A percentile compares a stretch with the other conserved stretches of the same genome.
phyloP scores from a whole-genome alignment of 75 land plant genomes.

The Chamaecyparis obtusa region DNA sequence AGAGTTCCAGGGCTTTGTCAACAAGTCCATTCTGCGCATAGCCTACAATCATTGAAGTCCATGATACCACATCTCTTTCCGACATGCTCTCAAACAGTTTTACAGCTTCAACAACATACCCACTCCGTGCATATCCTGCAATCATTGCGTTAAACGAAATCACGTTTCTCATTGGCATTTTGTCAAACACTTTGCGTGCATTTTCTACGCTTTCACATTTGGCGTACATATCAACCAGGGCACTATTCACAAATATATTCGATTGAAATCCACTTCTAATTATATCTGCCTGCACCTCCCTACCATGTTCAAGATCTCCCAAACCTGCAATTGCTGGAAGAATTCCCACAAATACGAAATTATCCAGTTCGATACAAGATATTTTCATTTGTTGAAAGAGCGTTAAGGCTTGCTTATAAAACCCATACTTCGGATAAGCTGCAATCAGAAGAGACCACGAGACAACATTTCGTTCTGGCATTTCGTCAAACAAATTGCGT shows the following conservation, averaged over 20 bases:
- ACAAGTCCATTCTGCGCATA: not conserved
- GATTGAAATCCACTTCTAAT: slow-evolving; percentile 28
- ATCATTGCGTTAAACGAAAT: slow-evolving; percentile 66
- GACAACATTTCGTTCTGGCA: slow-evolving; percentile 43
- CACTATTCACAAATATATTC: slow-evolving; percentile 35
- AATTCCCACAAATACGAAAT: slow-evolving; percentile 45
- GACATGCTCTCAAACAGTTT: slow-evolving; percentile 35
- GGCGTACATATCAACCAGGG: slow-evolving; percentile 63
- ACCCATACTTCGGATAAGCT: slow-evolving; percentile 55
- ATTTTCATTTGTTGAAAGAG: slow-evolving; percentile 36
- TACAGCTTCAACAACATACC: slow-evolving; percentile 34
- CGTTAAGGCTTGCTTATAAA: slow-evolving; percentile 33
- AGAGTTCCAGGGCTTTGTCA: slow-evolving; percentile 30
- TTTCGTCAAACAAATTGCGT: slow-evolving; percentile 42
- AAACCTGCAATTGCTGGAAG: slow-evolving; percentile 34
- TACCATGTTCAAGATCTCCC: slow-evolving; percentile 18
- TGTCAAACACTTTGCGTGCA: slow-evolving; percentile 41
- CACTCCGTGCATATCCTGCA: slow-evolving; percentile 43
- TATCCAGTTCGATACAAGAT: slow-evolving; percentile 36
- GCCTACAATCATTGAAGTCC: not conserved
- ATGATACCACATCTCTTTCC: not conserved
- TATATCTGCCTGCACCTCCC: slow-evolving; percentile 38
- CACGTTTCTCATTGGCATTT: slow-evolving; percentile 32
- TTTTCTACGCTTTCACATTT: slow-evolving; percentile 34
- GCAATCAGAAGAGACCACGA: slow-evolving; percentile 62